These are phyloP conservation scores for Hypoxylon trugodes DNA, from an alignment of 495 filamentous ascomycete species.

Conservation along the genomic window DNA sequence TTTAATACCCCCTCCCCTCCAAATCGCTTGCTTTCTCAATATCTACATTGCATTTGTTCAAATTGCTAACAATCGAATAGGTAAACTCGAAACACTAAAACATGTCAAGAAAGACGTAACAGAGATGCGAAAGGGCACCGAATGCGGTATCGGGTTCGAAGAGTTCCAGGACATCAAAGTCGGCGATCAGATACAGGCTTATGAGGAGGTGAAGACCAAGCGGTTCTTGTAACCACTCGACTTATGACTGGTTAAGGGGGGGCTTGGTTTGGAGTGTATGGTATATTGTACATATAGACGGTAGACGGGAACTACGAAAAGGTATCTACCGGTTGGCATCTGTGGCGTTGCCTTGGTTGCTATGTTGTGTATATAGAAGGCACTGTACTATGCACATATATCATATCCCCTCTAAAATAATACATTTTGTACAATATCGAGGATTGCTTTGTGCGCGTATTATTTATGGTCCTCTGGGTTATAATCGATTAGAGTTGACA, in stretches of 20 bases:
- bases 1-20: background rate
- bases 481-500: too few relatives aligned
- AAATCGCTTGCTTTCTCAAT: background rate
- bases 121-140: conserved; percentile 88
- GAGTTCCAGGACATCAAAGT: conserved; percentile 77
- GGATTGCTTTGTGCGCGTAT: too few relatives aligned
- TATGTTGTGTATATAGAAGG: conserved; percentile 1
- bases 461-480: too few relatives aligned
- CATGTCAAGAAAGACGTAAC: conserved; percentile 89
- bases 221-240: conserved; percentile 62
- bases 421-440: too few relatives aligned
- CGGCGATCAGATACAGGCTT: conserved; percentile 87
- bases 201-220: conserved; percentile 80
- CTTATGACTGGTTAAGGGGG: background rate
- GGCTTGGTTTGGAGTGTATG: conserved; percentile 25
- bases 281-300: conserved; percentile 27
- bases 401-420: background rate
- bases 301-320: background rate
- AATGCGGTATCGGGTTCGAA: conserved; percentile 91
- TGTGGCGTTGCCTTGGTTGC: background rate
- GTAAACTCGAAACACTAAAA: conserved; percentile 80
- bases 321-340: background rate
- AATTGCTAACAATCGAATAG: conserved; percentile 53
- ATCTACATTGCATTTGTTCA: background rate
- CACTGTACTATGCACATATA: conserved; percentile 1